Evolutionary conservation across 177 flowering plant species (phyloP).

Genomic region (Telopea speciosissima): DNA sequence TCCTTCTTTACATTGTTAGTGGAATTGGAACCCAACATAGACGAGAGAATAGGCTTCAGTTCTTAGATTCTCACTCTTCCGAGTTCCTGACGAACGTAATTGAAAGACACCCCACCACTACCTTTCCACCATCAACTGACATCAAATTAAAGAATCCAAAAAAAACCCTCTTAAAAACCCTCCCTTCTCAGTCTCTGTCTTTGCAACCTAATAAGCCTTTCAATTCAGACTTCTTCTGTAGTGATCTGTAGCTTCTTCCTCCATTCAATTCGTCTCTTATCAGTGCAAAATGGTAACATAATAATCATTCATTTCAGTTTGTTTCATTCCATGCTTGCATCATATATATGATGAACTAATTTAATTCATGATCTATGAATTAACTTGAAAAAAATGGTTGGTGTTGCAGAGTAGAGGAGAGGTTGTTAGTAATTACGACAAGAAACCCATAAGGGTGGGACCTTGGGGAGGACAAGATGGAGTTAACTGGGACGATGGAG

Average conservation of each 20-base stretch:
- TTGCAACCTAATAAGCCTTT: too few species aligned
- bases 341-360: neutral
- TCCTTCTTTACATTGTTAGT: neutral
- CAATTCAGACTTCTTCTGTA: too few species aligned
- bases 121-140: neutral
- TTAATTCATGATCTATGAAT: neutral
- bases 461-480: slow-evolving; percentile 78
- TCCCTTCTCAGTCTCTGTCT: neutral
- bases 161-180: neutral
- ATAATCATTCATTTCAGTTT: neutral
- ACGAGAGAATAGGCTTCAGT: neutral
- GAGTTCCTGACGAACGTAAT: too few species aligned
- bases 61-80: too few species aligned
- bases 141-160: neutral
- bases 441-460: slow-evolving; percentile 36
- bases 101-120: too few species aligned
- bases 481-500: slow-evolving; percentile 61
- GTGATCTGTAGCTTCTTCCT: neutral
- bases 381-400: neutral
- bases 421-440: slow-evolving; percentile 14
- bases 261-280: neutral
- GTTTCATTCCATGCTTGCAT: neutral
- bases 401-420: slow-evolving; percentile 23
- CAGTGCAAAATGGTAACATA: neutral
- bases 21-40: neutral